phyloP scores from a whole-genome alignment of 345 rosid species.

The Salix dunnii region DNA sequence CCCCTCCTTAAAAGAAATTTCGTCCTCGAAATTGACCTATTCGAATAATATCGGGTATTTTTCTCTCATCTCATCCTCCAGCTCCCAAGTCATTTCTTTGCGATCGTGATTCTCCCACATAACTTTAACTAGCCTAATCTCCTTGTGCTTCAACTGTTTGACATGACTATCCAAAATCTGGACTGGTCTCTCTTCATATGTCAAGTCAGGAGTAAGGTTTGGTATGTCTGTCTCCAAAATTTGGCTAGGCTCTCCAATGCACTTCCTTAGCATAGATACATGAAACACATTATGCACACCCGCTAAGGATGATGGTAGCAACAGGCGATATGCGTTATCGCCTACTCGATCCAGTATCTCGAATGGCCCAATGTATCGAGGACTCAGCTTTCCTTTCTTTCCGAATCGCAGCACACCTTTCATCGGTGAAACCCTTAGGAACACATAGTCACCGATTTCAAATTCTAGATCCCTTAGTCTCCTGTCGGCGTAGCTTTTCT shows the following conservation, averaged over 20 bases:
- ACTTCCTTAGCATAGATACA: background rate
- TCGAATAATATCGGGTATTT: no score
- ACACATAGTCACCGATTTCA: background rate
- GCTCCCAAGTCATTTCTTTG: no score
- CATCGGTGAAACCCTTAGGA: background rate
- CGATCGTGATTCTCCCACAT: no score
- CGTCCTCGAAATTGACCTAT: no score
- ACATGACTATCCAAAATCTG: no score
- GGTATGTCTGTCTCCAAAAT: background rate
- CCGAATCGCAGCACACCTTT: conserved; percentile 1
- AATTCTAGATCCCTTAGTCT: background rate
- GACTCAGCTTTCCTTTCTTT: background rate
- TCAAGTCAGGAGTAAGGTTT: background rate
- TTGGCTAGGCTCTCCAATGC: background rate
- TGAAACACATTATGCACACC: background rate
- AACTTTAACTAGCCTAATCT: no score
- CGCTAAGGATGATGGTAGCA: background rate
- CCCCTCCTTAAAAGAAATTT: no score
- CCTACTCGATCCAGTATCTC: no score
- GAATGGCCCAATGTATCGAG: no score
- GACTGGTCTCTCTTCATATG: background rate
- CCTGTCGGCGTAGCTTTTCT: background rate
- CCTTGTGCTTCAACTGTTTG: no score
- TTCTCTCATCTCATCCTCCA: no score
- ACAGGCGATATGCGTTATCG: background rate